Base-by-base conservation (phyloP, 768 basidiomycete species). In the Tulasnella calospora region DNA sequence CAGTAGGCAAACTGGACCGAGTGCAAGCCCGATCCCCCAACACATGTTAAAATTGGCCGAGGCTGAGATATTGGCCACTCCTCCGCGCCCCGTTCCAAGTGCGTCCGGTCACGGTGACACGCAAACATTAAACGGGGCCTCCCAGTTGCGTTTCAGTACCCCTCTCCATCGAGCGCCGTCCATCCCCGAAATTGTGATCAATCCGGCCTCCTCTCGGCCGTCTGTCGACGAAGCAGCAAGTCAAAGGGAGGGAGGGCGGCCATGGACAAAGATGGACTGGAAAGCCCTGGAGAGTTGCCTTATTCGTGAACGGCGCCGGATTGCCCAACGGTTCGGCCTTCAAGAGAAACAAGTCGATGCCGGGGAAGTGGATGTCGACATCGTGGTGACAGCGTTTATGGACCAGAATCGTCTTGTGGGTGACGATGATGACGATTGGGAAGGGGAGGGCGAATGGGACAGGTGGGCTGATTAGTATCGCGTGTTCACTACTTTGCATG, bases 241-340 rank as follows among this genome's bases (percentile, higher is more conserved):
- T 61, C 27, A 35, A 78, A 19, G 55, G 71, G 30, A 81, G 80
- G 13, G 80, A n/a, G 51, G 57, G n/a, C 27, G 33, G 21, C 75
- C 79, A 55, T 96, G 94, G 94, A 86, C 87, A 4, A 92, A 91
- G 81, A 88, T 89, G 30, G 92, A 94, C 74, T 96, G 94, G 94
- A 94, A 92, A 83, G 82, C 86, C 71, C 86, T 96, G 72, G 94
- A 95, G 83, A 89, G 88, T 33, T 93, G 92, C 81, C 91, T 94
- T 80, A 91, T 92, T 15, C 91, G 92, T 75, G 90, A 91, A 82
- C 86, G 92, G 41, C 83, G 92, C 19, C 86, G 87, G 3, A 80
- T 89, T 70, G 89, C 86, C 2, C 83, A 80, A 80, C 82, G 79
- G 51, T 81, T 73, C 78, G 80, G 83, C 36, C 71, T 82, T 2